Evolutionary conservation across 345 rosid species (phyloP).

Genomic region (Eucalyptus caleyi): DNA sequence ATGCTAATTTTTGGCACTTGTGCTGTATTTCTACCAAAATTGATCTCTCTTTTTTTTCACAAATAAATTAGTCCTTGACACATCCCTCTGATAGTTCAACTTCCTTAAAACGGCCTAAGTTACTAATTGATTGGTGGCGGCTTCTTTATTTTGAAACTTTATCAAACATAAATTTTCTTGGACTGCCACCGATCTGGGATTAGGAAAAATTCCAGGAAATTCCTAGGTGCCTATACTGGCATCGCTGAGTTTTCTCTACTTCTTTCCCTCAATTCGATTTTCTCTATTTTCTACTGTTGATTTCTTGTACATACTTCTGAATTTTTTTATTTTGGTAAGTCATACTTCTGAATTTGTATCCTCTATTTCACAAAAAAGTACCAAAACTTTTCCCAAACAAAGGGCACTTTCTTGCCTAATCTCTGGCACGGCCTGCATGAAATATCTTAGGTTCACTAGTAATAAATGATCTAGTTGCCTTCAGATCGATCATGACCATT

Average conservation of each 20-base stretch:
- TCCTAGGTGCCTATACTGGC: not conserved
- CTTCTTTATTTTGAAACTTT: not conserved
- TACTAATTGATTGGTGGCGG: not conserved
- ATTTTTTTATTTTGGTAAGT: no score
- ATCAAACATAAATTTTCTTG: not conserved
- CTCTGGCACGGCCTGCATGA: not conserved
- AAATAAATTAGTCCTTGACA: not conserved
- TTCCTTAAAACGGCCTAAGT: not conserved
- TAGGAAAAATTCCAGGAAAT: not conserved
- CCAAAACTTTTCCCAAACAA: not conserved
- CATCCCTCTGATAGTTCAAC: not conserved
- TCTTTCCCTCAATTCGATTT: not conserved
- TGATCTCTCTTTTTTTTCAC: no score
- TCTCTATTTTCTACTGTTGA: not conserved
- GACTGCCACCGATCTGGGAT: not conserved
- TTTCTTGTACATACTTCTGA: not conserved
- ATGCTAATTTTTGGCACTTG: accelerated
- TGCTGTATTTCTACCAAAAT: accelerated
- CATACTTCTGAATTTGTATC: not conserved
- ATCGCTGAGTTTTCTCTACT: not conserved
- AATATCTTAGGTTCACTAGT: not conserved
- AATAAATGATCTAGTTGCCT: not conserved
- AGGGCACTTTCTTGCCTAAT: not conserved
- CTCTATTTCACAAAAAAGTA: not conserved
- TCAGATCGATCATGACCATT: not conserved